These are phyloP conservation scores for Dionaea muscipula DNA, from an alignment of 179 eudicot species.

Conservation along the genomic window DNA sequence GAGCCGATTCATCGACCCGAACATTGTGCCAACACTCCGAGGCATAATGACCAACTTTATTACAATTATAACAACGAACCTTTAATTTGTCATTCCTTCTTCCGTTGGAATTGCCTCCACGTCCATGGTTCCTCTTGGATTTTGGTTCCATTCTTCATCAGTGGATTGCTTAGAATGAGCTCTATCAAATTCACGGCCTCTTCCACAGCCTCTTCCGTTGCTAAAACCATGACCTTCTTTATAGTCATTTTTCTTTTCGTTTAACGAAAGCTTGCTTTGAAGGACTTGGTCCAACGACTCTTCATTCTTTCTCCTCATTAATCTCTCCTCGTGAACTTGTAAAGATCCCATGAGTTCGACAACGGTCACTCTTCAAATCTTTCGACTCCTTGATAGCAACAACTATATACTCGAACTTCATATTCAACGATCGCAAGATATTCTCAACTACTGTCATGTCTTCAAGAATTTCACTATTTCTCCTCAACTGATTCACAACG, in stretches of 20 bases:
- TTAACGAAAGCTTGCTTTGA: not conserved
- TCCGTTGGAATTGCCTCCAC: not conserved
- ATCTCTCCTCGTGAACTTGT: not conserved
- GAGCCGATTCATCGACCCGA: not conserved
- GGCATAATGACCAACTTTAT: not conserved
- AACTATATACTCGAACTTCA: no score
- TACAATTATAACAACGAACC: constrained; percentile 1
- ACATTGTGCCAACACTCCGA: not conserved
- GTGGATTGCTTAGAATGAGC: not conserved
- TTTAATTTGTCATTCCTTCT: constrained; percentile 2
- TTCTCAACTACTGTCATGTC: not conserved
- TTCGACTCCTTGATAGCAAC: not conserved
- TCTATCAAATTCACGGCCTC: not conserved
- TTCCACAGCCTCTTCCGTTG: no score
- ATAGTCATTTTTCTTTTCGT: not conserved
- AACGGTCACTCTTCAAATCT: not conserved
- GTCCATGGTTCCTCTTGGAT: not conserved
- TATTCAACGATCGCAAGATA: not conserved
- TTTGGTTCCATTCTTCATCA: not conserved
- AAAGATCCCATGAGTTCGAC: constrained; percentile 1
- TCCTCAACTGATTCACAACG: not conserved
- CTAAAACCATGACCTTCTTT: no score
- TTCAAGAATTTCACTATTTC: not conserved
- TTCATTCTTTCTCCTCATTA: not conserved
- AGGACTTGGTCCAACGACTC: not conserved